These are phyloP conservation scores for Corylus avellana DNA, from an alignment of 306 rosid genomes.

Conservation along the genomic window DNA sequence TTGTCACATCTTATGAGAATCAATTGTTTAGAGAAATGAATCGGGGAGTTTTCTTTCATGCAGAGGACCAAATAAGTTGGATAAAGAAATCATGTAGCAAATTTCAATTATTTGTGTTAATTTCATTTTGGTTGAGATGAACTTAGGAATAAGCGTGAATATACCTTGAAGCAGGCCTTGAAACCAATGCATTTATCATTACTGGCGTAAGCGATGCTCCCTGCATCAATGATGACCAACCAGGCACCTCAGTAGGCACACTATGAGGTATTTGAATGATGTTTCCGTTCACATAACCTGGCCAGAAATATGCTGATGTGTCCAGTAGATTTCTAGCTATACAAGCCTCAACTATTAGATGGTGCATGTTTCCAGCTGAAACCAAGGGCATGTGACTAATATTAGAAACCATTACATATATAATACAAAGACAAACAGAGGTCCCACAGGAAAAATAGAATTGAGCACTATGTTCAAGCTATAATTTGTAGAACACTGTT, in stretches of 20 bases:
- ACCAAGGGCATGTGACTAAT: conserved; percentile 21
- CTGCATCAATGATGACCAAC: conserved; percentile 89
- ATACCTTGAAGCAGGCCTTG: conserved; percentile 96
- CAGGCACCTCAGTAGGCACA: conserved; percentile 66
- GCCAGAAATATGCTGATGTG: conserved; percentile 89
- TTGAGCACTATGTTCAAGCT: neutral
- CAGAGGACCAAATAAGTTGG: neutral
- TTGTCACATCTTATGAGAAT: neutral
- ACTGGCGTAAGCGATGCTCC: conserved; percentile 69
- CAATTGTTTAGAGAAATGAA: neutral
- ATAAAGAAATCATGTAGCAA: neutral
- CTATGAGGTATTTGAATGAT: conserved; percentile 74
- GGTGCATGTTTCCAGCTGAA: conserved; percentile 96
- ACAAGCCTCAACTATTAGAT: conserved; percentile 95
- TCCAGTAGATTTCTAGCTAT: conserved; percentile 86
- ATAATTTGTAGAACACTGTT: neutral
- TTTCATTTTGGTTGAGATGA: neutral
- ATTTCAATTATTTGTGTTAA: neutral
- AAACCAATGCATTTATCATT: conserved; percentile 69
- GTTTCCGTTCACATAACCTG: conserved; percentile 76
- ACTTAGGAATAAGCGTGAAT: conserved; percentile 7
- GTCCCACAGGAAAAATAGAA: neutral
- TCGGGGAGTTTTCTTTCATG: neutral
- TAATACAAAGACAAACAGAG: conserved; percentile 8
- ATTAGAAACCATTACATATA: conserved; percentile 6